Base-by-base conservation (phyloP, 108 stramenopile genomes). In the Cylindrotheca fusiformis region DNA sequence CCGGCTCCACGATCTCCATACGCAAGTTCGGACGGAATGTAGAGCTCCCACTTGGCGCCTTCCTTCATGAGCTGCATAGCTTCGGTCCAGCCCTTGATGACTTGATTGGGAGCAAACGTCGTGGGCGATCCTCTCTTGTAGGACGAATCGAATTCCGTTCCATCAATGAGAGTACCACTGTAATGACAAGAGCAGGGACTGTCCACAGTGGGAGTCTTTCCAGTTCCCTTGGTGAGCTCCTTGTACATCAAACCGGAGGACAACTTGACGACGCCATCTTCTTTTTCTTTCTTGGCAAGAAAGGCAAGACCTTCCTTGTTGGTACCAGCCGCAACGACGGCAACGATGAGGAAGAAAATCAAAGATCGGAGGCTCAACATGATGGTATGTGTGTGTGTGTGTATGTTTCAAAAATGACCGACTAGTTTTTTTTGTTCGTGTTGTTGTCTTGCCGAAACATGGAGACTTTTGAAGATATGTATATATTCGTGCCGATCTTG, bases 21-120 rank as follows among this genome's bases (percentile, higher is more conserved):
- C 2, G 50, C 98, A 23, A 97, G 61, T 65, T 95, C 95, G 29
- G 82, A 67, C 41, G 94, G 95, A 58, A 98, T 96, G 80, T 90
- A 93, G 20, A 98, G 79, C 57, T 96, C 94, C 97, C 97, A 98
- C 76, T 92, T 93, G 65, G 80, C 96, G 26, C 97, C 97, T 81
- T 98, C 96, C 59, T 80, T 84, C 97, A 98, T 98, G 58, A 97
- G 62, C 68, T 97, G 96, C 95, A 97, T 92, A 3, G 95, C 97
- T 71, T 97, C 94, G 2, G 85, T 76, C 91, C 88, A 54, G 25
- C 86, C 88, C 64, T 88, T 86, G 74, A 94, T 94, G 48, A 96
- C 93, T 82, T 97, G 96, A 63, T 95, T 94, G 5, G 96, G 96
- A 4, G 93, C 94, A 60, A 97, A 95, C 5, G 87, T 82, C 44